A percentile compares a stretch with the other conserved stretches of the same genome.
Evolutionary conservation across 2,329 filamentous ascomycete genomes (phyloP).

Genomic region (Alternaria alternata): DNA sequence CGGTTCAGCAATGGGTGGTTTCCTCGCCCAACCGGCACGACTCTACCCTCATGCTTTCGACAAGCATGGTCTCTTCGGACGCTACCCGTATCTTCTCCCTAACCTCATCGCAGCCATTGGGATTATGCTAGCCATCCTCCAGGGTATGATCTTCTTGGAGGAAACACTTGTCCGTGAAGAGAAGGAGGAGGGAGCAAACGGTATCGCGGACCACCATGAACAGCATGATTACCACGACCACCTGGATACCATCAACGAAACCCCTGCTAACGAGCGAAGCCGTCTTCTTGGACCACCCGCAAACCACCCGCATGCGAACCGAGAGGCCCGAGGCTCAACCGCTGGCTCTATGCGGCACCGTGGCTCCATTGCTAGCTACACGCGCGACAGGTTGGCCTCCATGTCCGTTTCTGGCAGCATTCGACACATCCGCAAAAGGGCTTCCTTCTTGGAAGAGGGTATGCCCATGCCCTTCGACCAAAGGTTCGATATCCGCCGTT

Average conservation of each 20-base stretch:
- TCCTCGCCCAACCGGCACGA: constrained; percentile 79
- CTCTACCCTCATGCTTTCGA: constrained; percentile 79
- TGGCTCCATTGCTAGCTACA: constrained; percentile 36
- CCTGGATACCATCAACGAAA: constrained; percentile 74
- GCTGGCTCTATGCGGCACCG: constrained; percentile 36
- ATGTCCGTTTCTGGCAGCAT: constrained; percentile 43
- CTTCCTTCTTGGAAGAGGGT: constrained; percentile 49
- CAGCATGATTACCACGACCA: constrained; percentile 58
- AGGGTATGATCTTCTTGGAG: constrained; percentile 80
- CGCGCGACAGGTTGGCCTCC: constrained; percentile 36
- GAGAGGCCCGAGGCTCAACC: constrained; percentile 42
- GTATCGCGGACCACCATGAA: constrained; percentile 31
- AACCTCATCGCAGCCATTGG: constrained; percentile 83
- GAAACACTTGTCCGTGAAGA: constrained; percentile 66
- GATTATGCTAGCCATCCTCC: constrained; percentile 78
- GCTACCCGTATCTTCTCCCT: constrained; percentile 85
- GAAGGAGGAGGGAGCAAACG: constrained; percentile 50
- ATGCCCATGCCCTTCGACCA: constrained; percentile 45
- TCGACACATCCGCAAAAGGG: constrained; percentile 46
- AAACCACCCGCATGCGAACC: constrained; percentile 60
- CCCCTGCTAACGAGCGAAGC: constrained; percentile 70
- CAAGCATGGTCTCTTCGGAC: constrained; percentile 72
- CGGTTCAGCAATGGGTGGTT: constrained; percentile 84
- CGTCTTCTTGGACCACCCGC: constrained; percentile 54
- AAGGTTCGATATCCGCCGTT: constrained; percentile 46